These are phyloP conservation scores for Fusarium circinatum DNA, from an alignment of 2,329 filamentous ascomycete species.

Conservation along the genomic window DNA sequence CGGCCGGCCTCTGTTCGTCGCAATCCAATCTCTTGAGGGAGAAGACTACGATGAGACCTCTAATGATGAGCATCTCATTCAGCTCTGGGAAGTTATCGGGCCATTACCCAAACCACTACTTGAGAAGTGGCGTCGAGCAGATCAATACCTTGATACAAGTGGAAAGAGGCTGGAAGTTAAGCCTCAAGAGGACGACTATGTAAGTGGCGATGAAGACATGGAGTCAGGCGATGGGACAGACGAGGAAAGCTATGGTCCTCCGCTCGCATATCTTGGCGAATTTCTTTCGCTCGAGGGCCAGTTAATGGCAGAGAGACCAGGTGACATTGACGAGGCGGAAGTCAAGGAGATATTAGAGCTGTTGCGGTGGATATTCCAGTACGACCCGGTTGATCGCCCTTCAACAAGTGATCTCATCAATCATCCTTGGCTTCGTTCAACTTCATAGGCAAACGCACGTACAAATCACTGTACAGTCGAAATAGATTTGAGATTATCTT, in stretches of 20 bases:
- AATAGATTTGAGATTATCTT: fast-evolving
- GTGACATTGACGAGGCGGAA: not conserved
- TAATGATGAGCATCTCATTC: not conserved
- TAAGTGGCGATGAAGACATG: not conserved
- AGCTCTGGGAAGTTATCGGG: not conserved
- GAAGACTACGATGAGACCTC: not conserved
- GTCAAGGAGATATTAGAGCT: not conserved
- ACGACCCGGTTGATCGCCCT: not conserved
- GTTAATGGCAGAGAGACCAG: not conserved
- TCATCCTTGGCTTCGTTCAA: not conserved
- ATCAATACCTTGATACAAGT: not conserved
- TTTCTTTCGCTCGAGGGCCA: not conserved
- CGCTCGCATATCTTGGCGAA: not conserved
- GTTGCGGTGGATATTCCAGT: not conserved
- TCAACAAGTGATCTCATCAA: not conserved
- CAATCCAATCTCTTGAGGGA: not conserved
- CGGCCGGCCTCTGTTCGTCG: not conserved
- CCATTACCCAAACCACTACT: not conserved
- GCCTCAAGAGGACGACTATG: not conserved
- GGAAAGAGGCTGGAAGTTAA: not conserved
- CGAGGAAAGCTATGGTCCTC: not conserved
- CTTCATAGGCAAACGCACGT: fast-evolving
- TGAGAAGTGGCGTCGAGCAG: not conserved
- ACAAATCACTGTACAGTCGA: fast-evolving
- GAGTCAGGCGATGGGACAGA: not conserved